Percentiles rank a stretch among this genome's conserved stretches.
phyloP scores from a whole-genome alignment of 2,329 filamentous ascomycete species.

The Paracorniculantispora psalliotae region DNA sequence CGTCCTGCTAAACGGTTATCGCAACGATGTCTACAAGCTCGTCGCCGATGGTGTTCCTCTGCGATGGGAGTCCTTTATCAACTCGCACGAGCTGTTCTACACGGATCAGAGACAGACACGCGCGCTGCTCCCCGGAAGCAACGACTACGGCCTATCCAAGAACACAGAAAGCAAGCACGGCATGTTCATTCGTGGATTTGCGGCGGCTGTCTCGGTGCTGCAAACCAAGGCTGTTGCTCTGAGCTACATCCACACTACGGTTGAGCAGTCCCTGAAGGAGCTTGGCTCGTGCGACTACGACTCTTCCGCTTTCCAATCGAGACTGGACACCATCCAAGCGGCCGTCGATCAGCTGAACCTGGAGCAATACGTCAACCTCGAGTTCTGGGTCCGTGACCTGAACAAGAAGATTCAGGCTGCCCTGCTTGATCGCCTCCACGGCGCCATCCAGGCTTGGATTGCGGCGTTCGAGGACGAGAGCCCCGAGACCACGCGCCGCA shows the following conservation, averaged over 20 bases:
- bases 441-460: conserved; percentile 84
- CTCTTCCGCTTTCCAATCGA: conserved; percentile 69
- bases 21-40: conserved; percentile 80
- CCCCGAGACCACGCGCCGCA: conserved; percentile 48
- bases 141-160: conserved; percentile 42
- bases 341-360: conserved; percentile 94
- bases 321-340: conserved; percentile 80
- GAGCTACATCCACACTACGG: conserved; percentile 70
- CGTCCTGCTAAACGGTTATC: conserved; percentile 82
- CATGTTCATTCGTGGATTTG: conserved; percentile 93
- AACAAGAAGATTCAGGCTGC: conserved; percentile 81
- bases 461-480: conserved; percentile 68
- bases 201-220: conserved; percentile 76
- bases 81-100: conserved; percentile 83
- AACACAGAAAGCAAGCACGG: conserved; percentile 86
- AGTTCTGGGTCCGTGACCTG: conserved; percentile 82
- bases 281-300: conserved; percentile 82
- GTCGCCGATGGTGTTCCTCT: conserved; percentile 84
- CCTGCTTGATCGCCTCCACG: conserved; percentile 74
- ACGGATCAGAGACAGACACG: conserved; percentile 44
- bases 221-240: conserved; percentile 83
- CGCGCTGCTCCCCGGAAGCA: conserved; percentile 36
- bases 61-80: conserved; percentile 96
- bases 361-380: conserved; percentile 91
- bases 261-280: conserved; percentile 77